These are phyloP conservation scores for Canavalia ensiformis DNA, from an alignment of 306 rosid species.

Conservation along the genomic window DNA sequence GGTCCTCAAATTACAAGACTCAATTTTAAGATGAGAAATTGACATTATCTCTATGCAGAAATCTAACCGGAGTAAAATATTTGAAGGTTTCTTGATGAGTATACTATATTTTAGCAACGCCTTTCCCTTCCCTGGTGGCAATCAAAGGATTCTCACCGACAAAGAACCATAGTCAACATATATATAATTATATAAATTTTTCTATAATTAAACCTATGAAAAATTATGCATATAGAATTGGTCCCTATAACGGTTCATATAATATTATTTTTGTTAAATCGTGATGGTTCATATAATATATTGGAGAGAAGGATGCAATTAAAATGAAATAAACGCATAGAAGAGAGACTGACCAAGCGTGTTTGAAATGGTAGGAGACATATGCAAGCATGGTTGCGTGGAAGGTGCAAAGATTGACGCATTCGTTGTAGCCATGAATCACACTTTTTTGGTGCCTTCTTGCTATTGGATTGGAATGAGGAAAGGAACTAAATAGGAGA, in stretches of 20 bases:
- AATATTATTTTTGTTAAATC: not conserved
- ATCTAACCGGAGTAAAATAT: not conserved
- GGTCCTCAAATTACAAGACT: slow-evolving; percentile 15
- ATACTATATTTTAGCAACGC: slow-evolving; percentile 12
- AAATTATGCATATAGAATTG: not conserved
- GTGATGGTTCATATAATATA: not conserved
- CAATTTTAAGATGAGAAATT: not conserved
- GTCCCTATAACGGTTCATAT: not conserved
- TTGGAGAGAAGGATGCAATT: slow-evolving; percentile 9
- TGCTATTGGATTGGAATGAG: not conserved
- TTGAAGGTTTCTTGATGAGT: not conserved
- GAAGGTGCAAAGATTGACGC: slow-evolving; percentile 69
- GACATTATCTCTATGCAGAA: not conserved
- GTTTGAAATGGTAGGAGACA: slow-evolving; percentile 46
- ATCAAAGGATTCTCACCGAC: slow-evolving; percentile 16
- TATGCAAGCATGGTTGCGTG: slow-evolving; percentile 58
- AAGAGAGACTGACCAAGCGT: slow-evolving; percentile 61
- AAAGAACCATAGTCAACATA: not conserved
- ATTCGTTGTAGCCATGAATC: slow-evolving; percentile 70
- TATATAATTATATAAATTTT: not conserved
- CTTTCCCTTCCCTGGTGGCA: not conserved
- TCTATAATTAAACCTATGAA: not conserved
- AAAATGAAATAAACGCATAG: slow-evolving; percentile 2
- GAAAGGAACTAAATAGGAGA: not conserved
- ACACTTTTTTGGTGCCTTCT: slow-evolving; percentile 41